Evolutionary conservation across 2,329 filamentous ascomycete genomes (phyloP).

Genomic region (Aspergillus sp.): DNA sequence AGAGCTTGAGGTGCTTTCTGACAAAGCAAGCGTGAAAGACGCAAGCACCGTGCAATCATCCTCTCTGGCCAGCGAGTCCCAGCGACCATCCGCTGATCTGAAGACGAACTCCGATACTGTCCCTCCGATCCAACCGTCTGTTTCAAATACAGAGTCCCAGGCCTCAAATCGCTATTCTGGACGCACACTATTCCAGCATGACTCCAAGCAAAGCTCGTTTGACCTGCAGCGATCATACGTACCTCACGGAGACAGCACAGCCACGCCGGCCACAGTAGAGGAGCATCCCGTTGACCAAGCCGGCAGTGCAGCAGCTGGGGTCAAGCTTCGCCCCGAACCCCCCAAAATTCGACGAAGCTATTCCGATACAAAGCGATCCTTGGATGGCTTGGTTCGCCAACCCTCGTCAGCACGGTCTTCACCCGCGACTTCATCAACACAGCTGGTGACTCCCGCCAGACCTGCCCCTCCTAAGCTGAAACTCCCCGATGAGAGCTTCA

Average conservation of each 20-base stretch:
- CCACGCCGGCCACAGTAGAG: conserved; percentile 9
- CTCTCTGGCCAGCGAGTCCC: conserved; percentile 17
- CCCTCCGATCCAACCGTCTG: conserved; percentile 21
- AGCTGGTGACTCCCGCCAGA: conserved; percentile 18
- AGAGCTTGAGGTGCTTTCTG: conserved; percentile 27
- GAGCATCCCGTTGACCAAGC: conserved; percentile 10
- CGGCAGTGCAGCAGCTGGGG: conserved; percentile 13
- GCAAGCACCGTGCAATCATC: conserved; percentile 11
- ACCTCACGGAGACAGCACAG: conserved; percentile 14
- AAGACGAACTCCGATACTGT: conserved; percentile 18
- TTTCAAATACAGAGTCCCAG: conserved; percentile 30
- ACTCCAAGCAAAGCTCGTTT: conserved; percentile 27
- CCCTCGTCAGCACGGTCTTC: conserved; percentile 21
- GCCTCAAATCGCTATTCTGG: conserved; percentile 36
- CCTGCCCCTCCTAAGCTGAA: conserved; percentile 23
- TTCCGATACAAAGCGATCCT: conserved; percentile 25
- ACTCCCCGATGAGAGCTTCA: conserved; percentile 51
- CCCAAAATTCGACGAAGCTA: conserved; percentile 18
- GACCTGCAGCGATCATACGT: conserved; percentile 23
- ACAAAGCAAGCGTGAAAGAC: conserved; percentile 11
- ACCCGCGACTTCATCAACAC: conserved; percentile 23
- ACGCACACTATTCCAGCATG: conserved; percentile 29
- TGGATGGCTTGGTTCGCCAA: conserved; percentile 28
- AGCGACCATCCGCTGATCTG: conserved; percentile 15
- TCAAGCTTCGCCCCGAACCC: conserved; percentile 3